Conservation (phyloP, 2,329 filamentous ascomycete species). For the Ceratocystis albifundus region DNA sequence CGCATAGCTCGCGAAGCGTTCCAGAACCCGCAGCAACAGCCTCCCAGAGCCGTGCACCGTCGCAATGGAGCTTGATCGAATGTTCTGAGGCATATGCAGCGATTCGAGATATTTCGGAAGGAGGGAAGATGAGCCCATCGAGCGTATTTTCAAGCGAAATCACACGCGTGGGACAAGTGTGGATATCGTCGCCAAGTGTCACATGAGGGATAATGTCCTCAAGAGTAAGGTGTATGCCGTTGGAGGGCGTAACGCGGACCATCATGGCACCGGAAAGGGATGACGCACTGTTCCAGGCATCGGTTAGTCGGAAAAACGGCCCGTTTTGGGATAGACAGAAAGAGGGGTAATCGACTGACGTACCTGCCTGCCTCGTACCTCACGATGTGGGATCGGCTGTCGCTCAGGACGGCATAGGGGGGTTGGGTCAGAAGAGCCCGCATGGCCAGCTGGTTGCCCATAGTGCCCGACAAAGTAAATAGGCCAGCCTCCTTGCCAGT, state of each 20-base stretch:
- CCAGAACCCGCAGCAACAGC: conserved; percentile 61
- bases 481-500: conserved; percentile 65
- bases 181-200: conserved; percentile 57
- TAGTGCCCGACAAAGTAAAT: conserved; percentile 79
- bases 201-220: conserved; percentile 60
- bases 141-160: conserved; percentile 82
- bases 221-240: conserved; percentile 61
- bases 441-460: conserved; percentile 83
- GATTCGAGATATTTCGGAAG: conserved; percentile 59
- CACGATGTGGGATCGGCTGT: conserved; percentile 67
- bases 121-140: conserved; percentile 64
- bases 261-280: conserved; percentile 60
- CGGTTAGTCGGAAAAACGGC: background rate
- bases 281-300: conserved; percentile 44
- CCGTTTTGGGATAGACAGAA: too few species aligned
- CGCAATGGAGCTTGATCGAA: conserved; percentile 59
- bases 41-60: conserved; percentile 74
- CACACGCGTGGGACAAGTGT: conserved; percentile 66
- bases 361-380: conserved; percentile 53
- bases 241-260: conserved; percentile 53
- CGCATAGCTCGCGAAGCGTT: conserved; percentile 53
- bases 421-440: conserved; percentile 67
- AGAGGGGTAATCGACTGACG: conserved; percentile 23
- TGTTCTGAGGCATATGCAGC: conserved; percentile 54
- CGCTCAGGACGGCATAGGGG: conserved; percentile 69